phyloP scores from a whole-genome alignment of 1,139 yeast genomes.

The Wickerhamomyces sp. region DNA sequence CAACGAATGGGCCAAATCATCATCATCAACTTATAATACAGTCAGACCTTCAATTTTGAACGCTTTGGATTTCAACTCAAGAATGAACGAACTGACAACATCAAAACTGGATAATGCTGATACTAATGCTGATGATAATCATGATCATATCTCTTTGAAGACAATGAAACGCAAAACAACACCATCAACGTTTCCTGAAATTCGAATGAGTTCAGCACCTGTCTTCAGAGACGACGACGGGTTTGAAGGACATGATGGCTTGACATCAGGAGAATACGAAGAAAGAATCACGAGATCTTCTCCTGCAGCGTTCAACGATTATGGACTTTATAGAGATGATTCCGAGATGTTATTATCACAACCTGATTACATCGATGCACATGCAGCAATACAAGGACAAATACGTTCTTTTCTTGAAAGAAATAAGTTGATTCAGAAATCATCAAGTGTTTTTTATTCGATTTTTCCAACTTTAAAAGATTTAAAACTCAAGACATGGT shows the following conservation, averaged over 20 bases:
- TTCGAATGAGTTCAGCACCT: constrained; percentile 17
- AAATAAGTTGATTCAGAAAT: constrained; percentile 2
- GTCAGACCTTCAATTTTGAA: constrained; percentile 39
- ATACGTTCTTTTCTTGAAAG: constrained; percentile 1
- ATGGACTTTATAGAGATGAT: constrained; percentile 6
- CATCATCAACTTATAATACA: constrained; percentile 7
- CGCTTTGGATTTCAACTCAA: constrained; percentile 34
- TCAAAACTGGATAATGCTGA: too few species aligned
- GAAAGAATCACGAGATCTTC: constrained; percentile 13
- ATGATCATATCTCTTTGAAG: constrained; percentile 4
- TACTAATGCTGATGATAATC: not conserved
- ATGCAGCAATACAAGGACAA: not conserved
- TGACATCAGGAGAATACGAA: constrained; percentile 6
- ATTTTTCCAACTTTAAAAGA: constrained; percentile 25
- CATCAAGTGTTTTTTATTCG: constrained; percentile 2
- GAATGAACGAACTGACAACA: constrained; percentile 6
- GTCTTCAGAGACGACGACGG: constrained; percentile 10
- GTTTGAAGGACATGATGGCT: not conserved
- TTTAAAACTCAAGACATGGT: constrained; percentile 18
- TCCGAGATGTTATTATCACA: not conserved
- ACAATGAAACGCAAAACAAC: not conserved
- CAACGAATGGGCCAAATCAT: constrained; percentile 17
- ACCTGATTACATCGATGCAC: constrained; percentile 6
- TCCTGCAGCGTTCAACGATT: constrained; percentile 12
- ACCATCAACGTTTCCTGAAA: constrained; percentile 4